phyloP scores from a whole-genome alignment of 1,139 yeast species.

The Geotrichum aggregatum region DNA sequence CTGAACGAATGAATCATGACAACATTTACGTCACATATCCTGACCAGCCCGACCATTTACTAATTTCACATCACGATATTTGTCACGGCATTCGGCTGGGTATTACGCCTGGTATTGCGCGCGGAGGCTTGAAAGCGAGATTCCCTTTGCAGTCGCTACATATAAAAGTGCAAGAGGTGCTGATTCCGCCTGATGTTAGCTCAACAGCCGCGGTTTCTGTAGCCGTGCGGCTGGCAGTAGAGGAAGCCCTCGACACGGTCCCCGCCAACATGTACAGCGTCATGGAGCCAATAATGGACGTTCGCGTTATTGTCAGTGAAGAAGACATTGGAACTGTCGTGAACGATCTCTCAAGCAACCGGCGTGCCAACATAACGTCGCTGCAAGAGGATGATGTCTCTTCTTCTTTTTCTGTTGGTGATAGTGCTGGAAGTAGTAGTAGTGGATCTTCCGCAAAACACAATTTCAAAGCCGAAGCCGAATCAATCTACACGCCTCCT shows the following conservation, averaged over 20 bases:
- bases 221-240: conserved; percentile 45
- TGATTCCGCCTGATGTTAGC: conserved; percentile 52
- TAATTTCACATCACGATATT: conserved; percentile 29
- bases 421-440: no score
- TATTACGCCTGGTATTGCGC: conserved; percentile 63
- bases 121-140: conserved; percentile 66
- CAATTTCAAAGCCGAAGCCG: conserved; percentile 33
- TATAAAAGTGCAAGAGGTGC: conserved; percentile 50
- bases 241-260: conserved; percentile 40
- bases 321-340: conserved; percentile 77
- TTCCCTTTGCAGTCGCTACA: conserved; percentile 63
- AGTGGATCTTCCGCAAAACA: neutral
- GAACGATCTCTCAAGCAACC: conserved; percentile 68
- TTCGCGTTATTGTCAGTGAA: conserved; percentile 63
- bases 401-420: conserved; percentile 8
- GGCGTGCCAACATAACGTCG: conserved; percentile 62
- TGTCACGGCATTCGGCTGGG: conserved; percentile 39
- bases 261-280: conserved; percentile 44
- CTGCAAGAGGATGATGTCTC: conserved; percentile 37
- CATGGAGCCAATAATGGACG: conserved; percentile 84
- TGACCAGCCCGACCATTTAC: conserved; percentile 30
- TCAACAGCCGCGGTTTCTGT: conserved; percentile 44
- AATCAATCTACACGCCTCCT: conserved; percentile 38
- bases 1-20: conserved; percentile 33
- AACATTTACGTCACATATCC: conserved; percentile 43